These are phyloP conservation scores for Oryza meridionalis DNA, from an alignment of 176 grass and related monocot species.

Conservation along the genomic window DNA sequence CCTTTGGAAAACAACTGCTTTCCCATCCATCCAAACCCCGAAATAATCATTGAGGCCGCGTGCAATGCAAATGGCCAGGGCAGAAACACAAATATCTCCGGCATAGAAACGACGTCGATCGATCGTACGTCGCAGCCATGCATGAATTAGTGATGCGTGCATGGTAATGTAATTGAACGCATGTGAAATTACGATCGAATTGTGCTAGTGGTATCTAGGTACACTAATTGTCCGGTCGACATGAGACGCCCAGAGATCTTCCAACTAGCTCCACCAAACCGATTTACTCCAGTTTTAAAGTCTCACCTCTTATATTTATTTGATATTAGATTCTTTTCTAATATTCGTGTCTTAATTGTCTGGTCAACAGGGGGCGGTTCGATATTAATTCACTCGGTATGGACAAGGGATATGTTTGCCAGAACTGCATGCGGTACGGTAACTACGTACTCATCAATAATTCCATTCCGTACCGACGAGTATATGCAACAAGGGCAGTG, in stretches of 20 bases:
- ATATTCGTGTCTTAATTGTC: too few relatives aligned
- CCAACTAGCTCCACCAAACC: too few relatives aligned
- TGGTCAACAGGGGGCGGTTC: too few relatives aligned
- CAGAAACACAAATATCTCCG: background rate
- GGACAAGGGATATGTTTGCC: background rate
- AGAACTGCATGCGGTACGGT: too few relatives aligned
- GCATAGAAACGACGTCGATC: background rate
- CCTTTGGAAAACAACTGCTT: slow-evolving; percentile 31
- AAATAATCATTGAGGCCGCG: slow-evolving; percentile 41
- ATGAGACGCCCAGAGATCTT: too few relatives aligned
- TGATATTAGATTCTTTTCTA: too few relatives aligned
- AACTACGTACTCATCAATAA: too few relatives aligned
- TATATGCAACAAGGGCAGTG: too few relatives aligned
- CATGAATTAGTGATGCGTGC: background rate
- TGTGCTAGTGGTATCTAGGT: background rate
- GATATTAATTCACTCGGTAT: background rate
- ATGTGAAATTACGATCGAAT: background rate
- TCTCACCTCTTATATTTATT: too few relatives aligned
- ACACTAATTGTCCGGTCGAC: background rate
- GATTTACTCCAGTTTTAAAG: too few relatives aligned
- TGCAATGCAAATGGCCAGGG: background rate
- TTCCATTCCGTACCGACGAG: too few relatives aligned
- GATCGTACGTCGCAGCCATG: background rate
- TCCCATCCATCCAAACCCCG: slow-evolving; percentile 15
- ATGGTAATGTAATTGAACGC: background rate